Evolutionary conservation across 2,329 filamentous ascomycete genomes (phyloP).

Genomic region (Stemphylium vesicarium): DNA sequence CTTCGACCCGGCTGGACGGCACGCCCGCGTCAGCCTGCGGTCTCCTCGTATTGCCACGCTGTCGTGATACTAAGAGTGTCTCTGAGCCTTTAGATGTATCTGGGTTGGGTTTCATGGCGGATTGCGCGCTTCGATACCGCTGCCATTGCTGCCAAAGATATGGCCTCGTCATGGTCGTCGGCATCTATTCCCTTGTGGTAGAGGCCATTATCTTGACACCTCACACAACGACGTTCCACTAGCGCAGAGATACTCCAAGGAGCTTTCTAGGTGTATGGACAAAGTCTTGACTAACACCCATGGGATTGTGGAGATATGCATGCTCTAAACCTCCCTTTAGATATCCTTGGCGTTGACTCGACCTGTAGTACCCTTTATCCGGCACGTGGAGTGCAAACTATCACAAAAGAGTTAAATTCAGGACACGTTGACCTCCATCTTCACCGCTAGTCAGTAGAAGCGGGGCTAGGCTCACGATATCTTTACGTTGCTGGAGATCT

Average conservation of each 20-base stretch:
- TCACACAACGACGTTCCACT: not conserved
- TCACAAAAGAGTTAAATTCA: too few relatives aligned
- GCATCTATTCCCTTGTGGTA: not conserved
- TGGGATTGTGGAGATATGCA: too few relatives aligned
- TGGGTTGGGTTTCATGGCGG: constrained; percentile 6
- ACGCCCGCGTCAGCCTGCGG: constrained; percentile 16
- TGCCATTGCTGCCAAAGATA: constrained; percentile 8
- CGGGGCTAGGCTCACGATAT: constrained; percentile 18
- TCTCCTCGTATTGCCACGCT: constrained; percentile 12
- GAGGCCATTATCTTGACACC: not conserved
- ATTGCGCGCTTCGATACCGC: not conserved
- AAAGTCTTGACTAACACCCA: too few relatives aligned
- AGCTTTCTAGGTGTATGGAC: too few relatives aligned
- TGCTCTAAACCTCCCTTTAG: too few relatives aligned
- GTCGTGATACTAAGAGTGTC: constrained; percentile 6
- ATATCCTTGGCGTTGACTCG: too few relatives aligned
- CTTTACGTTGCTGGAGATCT: constrained; percentile 17
- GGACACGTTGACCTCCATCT: not conserved
- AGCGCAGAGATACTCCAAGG: too few relatives aligned
- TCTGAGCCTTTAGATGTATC: constrained; percentile 1
- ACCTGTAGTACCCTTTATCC: too few relatives aligned
- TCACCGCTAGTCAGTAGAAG: constrained; percentile 7
- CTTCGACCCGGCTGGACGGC: constrained; percentile 21
- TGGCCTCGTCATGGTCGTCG: constrained; percentile 9
- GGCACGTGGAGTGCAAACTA: too few relatives aligned